Evolutionary conservation across 805 yeast genomes (phyloP).

Genomic region (Brettanomyces sp.): DNA sequence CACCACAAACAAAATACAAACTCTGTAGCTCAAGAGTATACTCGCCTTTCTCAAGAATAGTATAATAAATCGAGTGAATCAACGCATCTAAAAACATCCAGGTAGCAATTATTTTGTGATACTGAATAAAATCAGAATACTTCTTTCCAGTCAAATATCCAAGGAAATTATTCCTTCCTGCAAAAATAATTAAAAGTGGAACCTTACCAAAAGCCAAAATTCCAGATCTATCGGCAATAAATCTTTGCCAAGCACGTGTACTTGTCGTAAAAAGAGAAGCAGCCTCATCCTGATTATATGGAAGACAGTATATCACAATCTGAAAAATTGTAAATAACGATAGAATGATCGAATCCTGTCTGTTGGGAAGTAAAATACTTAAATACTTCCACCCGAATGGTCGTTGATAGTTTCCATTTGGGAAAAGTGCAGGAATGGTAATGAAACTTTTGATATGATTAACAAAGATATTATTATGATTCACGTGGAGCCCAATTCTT

Average conservation of each 20-base stretch:
- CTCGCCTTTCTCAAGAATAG: constrained; percentile 9
- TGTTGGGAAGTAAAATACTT: constrained; percentile 18
- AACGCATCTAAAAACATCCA: constrained; percentile 30
- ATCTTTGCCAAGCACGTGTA: constrained; percentile 25
- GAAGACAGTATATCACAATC: constrained; percentile 13
- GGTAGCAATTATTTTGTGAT: constrained; percentile 62
- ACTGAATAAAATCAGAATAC: constrained; percentile 35
- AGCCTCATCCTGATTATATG: constrained; percentile 8
- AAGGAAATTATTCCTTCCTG: constrained; percentile 38
- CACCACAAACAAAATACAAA: constrained; percentile 22
- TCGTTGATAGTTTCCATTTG: constrained; percentile 13
- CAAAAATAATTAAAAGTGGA: constrained; percentile 36
- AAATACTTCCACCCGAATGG: constrained; percentile 8
- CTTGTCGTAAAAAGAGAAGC: constrained; percentile 20
- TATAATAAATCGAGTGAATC: constrained; percentile 31
- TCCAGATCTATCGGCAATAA: constrained; percentile 29
- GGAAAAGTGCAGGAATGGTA: constrained; percentile 30
- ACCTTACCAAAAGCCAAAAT: constrained; percentile 29
- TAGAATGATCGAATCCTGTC: constrained; percentile 24
- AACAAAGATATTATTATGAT: constrained; percentile 5
- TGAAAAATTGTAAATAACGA: constrained; percentile 19
- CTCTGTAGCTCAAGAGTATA: constrained; percentile 6
- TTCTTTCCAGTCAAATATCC: constrained; percentile 35
- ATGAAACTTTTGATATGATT: constrained; percentile 27
- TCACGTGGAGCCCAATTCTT: constrained; percentile 19